Base-by-base conservation (phyloP, 1,284 basidiomycete genomes). In the Rhodotorula sp. region DNA sequence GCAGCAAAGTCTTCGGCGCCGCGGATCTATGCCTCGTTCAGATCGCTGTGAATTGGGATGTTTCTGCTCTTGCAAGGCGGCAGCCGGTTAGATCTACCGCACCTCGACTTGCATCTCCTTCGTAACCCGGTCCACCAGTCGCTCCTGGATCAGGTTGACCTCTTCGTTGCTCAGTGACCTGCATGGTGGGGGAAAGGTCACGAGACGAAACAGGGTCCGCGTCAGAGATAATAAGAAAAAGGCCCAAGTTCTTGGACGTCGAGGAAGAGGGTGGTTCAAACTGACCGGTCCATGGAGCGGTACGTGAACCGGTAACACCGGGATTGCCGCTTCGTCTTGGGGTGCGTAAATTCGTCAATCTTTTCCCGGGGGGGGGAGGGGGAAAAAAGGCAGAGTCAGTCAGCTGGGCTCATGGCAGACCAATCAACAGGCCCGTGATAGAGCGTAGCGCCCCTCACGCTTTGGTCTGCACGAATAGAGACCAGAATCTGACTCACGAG, bases 281-380 rank as follows among this genome's bases (percentile, higher is more conserved):
- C 62, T 52, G 38, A 63, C 62, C 90, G 87, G 80, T 99, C 95
- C 94, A 99, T 97, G 49, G 93, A 97, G 66, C 95, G 85, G 81
- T 98, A 99, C 78, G 93, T 93, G 74, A 99, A 87, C 61, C 95
- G 86, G 82, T 93, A 98, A 81, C 94, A 95, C 74, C 90, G 83
- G 77, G 92, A 95, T 73, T 85, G 86, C 62, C 88, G 86, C 38
- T 86, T 84, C 7, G 93, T 93, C 82, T 93, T 95, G 0, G 94
- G 94, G 81, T 99, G 93, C 19, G 85, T 85, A 81, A 98, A 99
- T 62, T 88, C 85, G 82, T 99, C 97, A 78, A 97, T 90, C 93
- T 95, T 77, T 2, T 7, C 5, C 15, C 5, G 18, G 23, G 18
- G 15, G 6, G 1, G n/a, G 26, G 3, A 12, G 62, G n/a, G 7